A percentile compares a stretch with the other conserved stretches of the same genome.
Conservation (phyloP, 2,329 filamentous ascomycete species). For the Didymella glomerata region DNA sequence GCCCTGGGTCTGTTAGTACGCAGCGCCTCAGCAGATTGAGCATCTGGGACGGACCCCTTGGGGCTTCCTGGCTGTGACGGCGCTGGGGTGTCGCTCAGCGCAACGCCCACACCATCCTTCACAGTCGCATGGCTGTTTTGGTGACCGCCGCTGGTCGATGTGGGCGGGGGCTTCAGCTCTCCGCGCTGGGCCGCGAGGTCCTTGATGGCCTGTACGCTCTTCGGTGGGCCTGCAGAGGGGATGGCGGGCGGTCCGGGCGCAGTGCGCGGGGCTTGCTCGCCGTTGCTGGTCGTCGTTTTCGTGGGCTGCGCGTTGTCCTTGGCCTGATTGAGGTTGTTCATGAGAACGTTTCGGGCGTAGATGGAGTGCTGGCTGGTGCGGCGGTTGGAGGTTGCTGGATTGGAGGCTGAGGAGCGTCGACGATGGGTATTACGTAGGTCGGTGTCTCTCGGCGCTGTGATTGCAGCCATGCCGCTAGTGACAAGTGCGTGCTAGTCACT, state of each 20-base stretch:
- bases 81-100: conserved; percentile 69
- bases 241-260: conserved; percentile 30
- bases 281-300: conserved; percentile 24
- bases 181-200: conserved; percentile 36
- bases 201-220: conserved; percentile 37
- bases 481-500: conserved; percentile 12
- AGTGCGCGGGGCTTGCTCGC: conserved; percentile 33
- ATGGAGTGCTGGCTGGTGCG: conserved; percentile 58
- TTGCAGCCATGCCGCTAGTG: conserved; percentile 22
- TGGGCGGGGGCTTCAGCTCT: conserved; percentile 45
- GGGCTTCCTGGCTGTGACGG: conserved; percentile 70
- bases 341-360: conserved; percentile 61
- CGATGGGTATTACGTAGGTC: conserved; percentile 28
- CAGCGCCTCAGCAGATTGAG: conserved; percentile 21
- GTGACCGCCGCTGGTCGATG: conserved; percentile 23
- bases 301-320: conserved; percentile 32
- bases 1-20: conserved; percentile 59
- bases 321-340: conserved; percentile 52
- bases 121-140: conserved; percentile 28
- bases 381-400: conserved; percentile 26
- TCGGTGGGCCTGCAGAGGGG: conserved; percentile 27
- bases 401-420: conserved; percentile 33
- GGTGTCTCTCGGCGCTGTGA: conserved; percentile 28
- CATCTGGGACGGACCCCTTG: conserved; percentile 61
- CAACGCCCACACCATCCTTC: conserved; percentile 59